Conservation (phyloP, 78 protist species). For the Speleostelium caveatum region DNA sequence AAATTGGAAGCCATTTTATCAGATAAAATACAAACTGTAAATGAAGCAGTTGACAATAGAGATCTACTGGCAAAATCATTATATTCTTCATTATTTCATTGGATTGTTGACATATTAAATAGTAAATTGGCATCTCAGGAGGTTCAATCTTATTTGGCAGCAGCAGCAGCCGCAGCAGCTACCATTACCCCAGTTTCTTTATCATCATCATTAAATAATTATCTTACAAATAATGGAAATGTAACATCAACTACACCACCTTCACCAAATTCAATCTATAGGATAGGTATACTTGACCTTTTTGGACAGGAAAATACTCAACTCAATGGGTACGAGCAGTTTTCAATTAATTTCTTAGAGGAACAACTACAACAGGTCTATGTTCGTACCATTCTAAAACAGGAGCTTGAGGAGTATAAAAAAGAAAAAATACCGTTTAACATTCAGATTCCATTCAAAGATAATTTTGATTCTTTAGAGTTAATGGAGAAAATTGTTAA, state of each 20-base stretch:
- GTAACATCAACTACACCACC: background rate
- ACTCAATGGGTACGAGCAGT: conserved; percentile 89
- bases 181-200: too few relatives aligned
- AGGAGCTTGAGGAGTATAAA: conserved; percentile 90
- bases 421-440: conserved; percentile 63
- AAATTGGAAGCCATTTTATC: conserved; percentile 35
- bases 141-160: too few relatives aligned
- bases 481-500: conserved; percentile 72
- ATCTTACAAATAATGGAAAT: background rate
- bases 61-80: conserved; percentile 90
- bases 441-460: conserved; percentile 32
- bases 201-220: too few relatives aligned
- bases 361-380: conserved; percentile 91
- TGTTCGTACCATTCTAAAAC: conserved; percentile 81
- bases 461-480: conserved; percentile 66
- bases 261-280: background rate
- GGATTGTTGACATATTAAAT: conserved; percentile 84
- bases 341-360: conserved; percentile 80
- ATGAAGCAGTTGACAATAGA: conserved; percentile 80
- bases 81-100: conserved; percentile 83
- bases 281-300: conserved; percentile 91
- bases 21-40: background rate
- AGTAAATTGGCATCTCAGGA: conserved; percentile 27
- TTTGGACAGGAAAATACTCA: conserved; percentile 91
- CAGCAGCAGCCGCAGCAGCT: too few relatives aligned